phyloP scores from a whole-genome alignment of 805 yeast species.

The Cephaloascus fragrans region DNA sequence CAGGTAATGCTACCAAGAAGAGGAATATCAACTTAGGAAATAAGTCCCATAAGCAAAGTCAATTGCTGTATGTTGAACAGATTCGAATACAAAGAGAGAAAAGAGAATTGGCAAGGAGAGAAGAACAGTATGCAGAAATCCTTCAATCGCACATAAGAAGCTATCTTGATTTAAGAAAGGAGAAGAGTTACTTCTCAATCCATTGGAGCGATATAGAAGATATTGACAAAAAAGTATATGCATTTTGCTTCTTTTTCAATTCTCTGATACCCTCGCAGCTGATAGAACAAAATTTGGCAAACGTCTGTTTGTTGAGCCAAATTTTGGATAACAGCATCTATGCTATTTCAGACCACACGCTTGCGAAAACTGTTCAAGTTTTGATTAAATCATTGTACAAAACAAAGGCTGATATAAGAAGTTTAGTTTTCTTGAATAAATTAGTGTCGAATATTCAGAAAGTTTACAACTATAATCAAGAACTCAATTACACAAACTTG shows the following conservation, averaged over 20 bases:
- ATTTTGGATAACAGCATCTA: slow-evolving; percentile 9
- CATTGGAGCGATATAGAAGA: slow-evolving; percentile 11
- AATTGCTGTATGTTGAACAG: too few species aligned
- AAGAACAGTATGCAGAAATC: slow-evolving; percentile 34
- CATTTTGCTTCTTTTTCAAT: slow-evolving; percentile 21
- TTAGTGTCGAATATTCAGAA: too few species aligned
- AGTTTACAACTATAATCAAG: too few species aligned
- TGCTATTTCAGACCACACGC: too few species aligned
- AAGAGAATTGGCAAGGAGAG: slow-evolving; percentile 47
- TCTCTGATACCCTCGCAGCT: slow-evolving; percentile 8
- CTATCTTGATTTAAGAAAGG: slow-evolving; percentile 18
- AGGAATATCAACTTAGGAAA: too few species aligned
- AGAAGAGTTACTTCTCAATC: slow-evolving; percentile 10
- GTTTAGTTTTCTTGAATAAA: too few species aligned
- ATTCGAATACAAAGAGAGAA: slow-evolving; percentile 56
- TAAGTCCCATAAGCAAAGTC: too few species aligned
- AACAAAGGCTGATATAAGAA: too few species aligned
- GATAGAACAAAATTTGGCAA: slow-evolving; percentile 2
- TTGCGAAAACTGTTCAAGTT: too few species aligned
- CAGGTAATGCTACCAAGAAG: too few species aligned
- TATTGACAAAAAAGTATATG: slow-evolving; percentile 10
- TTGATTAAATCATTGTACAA: too few species aligned
- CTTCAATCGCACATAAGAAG: slow-evolving; percentile 43
- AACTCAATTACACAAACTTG: too few species aligned
- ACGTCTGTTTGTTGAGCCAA: slow-evolving; percentile 8